Base-by-base conservation (phyloP, 179 eudicot species). In the Beta macrorhiza region DNA sequence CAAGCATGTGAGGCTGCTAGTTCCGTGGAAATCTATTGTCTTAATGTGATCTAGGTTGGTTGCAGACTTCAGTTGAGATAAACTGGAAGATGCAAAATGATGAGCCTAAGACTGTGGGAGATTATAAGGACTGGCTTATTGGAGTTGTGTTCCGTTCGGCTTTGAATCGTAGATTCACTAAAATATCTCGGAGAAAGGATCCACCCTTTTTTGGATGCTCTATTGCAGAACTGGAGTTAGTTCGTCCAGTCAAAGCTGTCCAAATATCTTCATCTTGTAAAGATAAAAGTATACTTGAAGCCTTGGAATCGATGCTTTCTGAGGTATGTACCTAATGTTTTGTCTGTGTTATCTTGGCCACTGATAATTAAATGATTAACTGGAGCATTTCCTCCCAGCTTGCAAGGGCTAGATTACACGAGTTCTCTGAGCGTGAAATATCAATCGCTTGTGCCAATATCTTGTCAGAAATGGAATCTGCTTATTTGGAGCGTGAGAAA, bases 391-490 rank as follows among this genome's bases (percentile, higher is more conserved):
- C 32, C 32, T 90, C 82, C 78, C 90, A 93, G 96, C 86, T 93
- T 75, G 91, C 92, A 16, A 88, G 91, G 82, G 87, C 90, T 82
- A 89, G 93, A 32, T 55, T 87, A 19, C 91, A 93, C 69, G 87
- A 87, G 72, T 93, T 93, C 83, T 90, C 95, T 73, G 97, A 93
- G 37, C 91, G 91, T 62, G 97, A 93, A 80, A 86, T 91, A 79
- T 86, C 93, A 56, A 81, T 89, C 70, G 90, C 87, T 45, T 85
- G 95, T n/a, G 91, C 95, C 62, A 79, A 85, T 76, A 81, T 89
- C 58, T 87, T 93, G 91, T 87, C 97, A 42, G 95, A 89, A 73
- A 91, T 93, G 70, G 97, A 93, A 85, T 93, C 95, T 85, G 89
- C 92, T 57, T 93, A 86, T 87, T 81, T 93, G 81, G 95, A 91